A percentile compares a stretch with the other conserved stretches of the same genome.
Conservation (phyloP, 1,284 basidiomycete genomes). For the Puccinia hordei region DNA sequence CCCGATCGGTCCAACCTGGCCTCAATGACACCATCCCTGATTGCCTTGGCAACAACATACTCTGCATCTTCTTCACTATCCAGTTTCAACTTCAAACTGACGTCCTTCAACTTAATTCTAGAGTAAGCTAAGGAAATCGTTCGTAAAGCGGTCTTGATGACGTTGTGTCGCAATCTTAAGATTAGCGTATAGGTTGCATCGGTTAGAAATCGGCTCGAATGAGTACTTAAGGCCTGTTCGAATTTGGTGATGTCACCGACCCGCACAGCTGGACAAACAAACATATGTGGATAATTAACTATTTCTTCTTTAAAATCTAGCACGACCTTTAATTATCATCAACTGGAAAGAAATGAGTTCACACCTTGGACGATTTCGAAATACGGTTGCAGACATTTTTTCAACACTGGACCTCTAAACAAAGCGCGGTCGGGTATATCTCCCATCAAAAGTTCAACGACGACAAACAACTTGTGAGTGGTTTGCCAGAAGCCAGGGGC, state of each 20-base stretch:
- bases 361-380: constrained; percentile 93
- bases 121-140: constrained; percentile 93
- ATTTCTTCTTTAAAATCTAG: neutral
- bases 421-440: constrained; percentile 91
- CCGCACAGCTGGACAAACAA: constrained; percentile 83
- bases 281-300: neutral
- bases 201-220: constrained; percentile 75
- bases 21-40: constrained; percentile 96
- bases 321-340: too few relatives aligned
- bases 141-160: constrained; percentile 97
- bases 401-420: constrained; percentile 88
- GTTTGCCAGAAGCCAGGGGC: constrained; percentile 96
- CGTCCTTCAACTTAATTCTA: constrained; percentile 90
- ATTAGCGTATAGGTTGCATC: constrained; percentile 93
- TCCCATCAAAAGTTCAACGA: constrained; percentile 95
- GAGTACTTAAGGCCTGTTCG: constrained; percentile 77
- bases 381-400: constrained; percentile 85
- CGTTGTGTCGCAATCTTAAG: constrained; percentile 91
- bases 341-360: constrained; percentile 51
- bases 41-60: constrained; percentile 98
- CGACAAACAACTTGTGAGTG: constrained; percentile 84
- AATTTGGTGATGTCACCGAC: constrained; percentile 91
- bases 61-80: constrained; percentile 99
- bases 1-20: constrained; percentile 83
- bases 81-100: constrained; percentile 90